These are phyloP conservation scores for Rhamnella rubrinervis DNA, from an alignment of 331 rosid species.

Conservation along the genomic window DNA sequence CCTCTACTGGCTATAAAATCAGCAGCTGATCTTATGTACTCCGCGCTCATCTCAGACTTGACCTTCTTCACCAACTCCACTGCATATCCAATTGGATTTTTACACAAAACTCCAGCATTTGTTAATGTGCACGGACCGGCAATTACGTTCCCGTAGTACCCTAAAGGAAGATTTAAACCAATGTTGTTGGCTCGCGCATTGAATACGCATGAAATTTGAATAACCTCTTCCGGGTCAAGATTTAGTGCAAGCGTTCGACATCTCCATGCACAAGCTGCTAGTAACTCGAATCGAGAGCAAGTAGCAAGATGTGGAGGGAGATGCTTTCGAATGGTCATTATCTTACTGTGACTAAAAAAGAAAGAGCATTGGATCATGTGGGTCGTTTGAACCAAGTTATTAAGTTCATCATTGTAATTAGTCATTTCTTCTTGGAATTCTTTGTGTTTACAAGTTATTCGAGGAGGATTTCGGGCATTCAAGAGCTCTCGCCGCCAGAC, in stretches of 20 bases:
- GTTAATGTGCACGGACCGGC: not conserved
- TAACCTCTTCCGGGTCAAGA: slow-evolving; percentile 20
- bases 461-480: not conserved
- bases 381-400: not conserved
- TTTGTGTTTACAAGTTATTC: not conserved
- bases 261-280: slow-evolving; percentile 40
- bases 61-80: slow-evolving; percentile 10
- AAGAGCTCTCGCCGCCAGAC: not conserved
- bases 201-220: slow-evolving; percentile 8
- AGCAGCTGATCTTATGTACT: not conserved
- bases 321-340: slow-evolving; percentile 13
- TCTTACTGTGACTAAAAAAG: slow-evolving; percentile 28
- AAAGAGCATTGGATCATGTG: slow-evolving; percentile 24
- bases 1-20: not conserved
- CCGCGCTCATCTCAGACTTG: not conserved
- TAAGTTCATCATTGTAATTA: too few relatives aligned
- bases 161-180: not conserved
- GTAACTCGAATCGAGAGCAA: slow-evolving; percentile 27
- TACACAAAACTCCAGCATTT: not conserved
- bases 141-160: slow-evolving; percentile 4
- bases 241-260: slow-evolving; percentile 35
- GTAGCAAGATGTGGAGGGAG: slow-evolving; percentile 4
- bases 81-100: not conserved
- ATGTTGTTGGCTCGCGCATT: slow-evolving; percentile 18
- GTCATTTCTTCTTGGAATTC: not conserved